Base-by-base conservation (phyloP, 352 stramenopile species). In the Phytopythium cucurbitacearum region DNA sequence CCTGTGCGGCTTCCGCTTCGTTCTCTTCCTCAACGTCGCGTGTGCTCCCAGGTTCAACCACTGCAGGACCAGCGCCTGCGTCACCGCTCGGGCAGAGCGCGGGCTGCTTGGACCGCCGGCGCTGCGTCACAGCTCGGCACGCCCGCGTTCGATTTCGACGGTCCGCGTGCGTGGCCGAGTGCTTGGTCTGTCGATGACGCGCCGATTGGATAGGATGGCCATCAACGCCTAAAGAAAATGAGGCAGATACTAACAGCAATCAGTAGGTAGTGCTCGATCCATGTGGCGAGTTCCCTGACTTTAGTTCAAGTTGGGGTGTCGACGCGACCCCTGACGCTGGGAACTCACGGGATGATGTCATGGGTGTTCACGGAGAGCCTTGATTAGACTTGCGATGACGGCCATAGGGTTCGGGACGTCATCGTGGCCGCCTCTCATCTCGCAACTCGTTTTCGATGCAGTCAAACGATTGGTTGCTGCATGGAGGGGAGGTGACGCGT, bases 331-430 rank as follows among this genome's bases (percentile, higher is more conserved):
- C 5, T 40, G 47, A 52, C 35, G 34, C 7, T n/a, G 15, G 12
- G 32, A 15, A 43, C 36, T 52, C 34, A 52, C n/a, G 9, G 35
- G 21, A 43, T 52, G 47, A 52, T 52, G 47, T 52, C 47, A 52
- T 52, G 34, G 43, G 28, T 48, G 43, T 37, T 48, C 21, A 38
- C 10, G 21, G 28, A 48, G 10, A 37, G 9, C 21, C 40, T 51
- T 39, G 39, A 51, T 41, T 51, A 51, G 33, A 39, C 21, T 28
- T 2, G 21, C 21, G 21, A 28, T 28, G 21, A 28, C 21, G 21
- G 21, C 21, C 21, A 28, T 28, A 28, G 21, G 21, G 21, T 28
- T 28, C 21, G 21, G 21, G 21, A 28, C 21, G 21, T 28, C 21
- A 28, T 28, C 21, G 21, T 28, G 21, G 21, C 21, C 32, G 46